These are phyloP conservation scores for Eucalyptus victrix DNA, from an alignment of 345 rosid genomes.

Conservation along the genomic window DNA sequence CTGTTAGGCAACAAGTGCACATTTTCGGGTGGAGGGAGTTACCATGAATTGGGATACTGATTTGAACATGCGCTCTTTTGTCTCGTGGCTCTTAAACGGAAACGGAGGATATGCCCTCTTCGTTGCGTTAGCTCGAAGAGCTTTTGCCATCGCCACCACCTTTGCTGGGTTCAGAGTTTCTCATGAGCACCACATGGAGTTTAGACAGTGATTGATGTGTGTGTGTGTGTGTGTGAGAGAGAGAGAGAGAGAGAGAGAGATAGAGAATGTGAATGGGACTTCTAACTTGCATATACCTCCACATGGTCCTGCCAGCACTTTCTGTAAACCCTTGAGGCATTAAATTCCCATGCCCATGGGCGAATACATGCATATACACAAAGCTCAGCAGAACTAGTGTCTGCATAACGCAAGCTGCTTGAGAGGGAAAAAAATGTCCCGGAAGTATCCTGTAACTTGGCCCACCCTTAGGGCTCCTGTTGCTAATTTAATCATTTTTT, in stretches of 20 bases:
- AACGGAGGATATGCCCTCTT: background rate
- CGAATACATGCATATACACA: background rate
- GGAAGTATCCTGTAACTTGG: background rate
- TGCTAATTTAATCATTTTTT: background rate
- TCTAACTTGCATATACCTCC: background rate
- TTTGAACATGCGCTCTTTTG: background rate
- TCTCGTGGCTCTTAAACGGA: background rate
- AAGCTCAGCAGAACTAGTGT: background rate
- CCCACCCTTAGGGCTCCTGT: background rate
- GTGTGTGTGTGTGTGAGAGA: background rate
- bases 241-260: background rate
- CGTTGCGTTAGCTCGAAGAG: background rate
- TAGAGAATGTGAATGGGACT: background rate
- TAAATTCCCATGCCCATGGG: background rate
- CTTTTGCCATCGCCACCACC: background rate
- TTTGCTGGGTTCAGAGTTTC: background rate
- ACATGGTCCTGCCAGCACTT: background rate
- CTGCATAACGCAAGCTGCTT: background rate
- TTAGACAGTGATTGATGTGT: background rate
- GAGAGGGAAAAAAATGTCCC: background rate
- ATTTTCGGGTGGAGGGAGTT: background rate
- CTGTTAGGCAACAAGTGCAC: background rate
- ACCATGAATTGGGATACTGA: background rate
- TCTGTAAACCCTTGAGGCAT: background rate
- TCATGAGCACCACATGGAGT: background rate